Evolutionary conservation across 805 yeast species (phyloP).

Genomic region (Lachancea thermotolerans): DNA sequence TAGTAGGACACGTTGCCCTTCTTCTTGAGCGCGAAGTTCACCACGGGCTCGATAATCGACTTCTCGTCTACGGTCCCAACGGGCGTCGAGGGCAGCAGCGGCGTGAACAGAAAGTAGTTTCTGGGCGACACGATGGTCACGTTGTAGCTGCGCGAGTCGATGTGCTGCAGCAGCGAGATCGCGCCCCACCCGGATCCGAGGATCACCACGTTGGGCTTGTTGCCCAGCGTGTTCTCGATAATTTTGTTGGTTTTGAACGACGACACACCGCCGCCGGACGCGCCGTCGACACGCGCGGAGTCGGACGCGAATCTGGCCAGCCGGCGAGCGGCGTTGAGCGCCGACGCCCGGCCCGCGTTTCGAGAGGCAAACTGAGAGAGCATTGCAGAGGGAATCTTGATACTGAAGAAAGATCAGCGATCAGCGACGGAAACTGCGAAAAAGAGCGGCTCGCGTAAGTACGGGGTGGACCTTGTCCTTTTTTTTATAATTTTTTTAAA

Average conservation of each 20-base stretch:
- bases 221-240: slow-evolving; percentile 27
- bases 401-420: not conserved
- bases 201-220: slow-evolving; percentile 47
- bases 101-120: slow-evolving; percentile 90
- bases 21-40: slow-evolving; percentile 73
- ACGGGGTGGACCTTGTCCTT: not conserved
- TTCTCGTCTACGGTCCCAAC: slow-evolving; percentile 87
- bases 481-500: not conserved
- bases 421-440: not conserved
- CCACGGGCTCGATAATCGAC: slow-evolving; percentile 91
- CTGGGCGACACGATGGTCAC: slow-evolving; percentile 88
- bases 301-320: slow-evolving; percentile 12
- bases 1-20: slow-evolving; percentile 74
- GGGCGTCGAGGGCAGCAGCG: slow-evolving; percentile 86
- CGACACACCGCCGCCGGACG: slow-evolving; percentile 30
- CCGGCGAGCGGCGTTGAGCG: slow-evolving; percentile 13
- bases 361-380: slow-evolving; percentile 1
- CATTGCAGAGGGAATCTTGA: not conserved
- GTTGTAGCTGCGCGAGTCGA: slow-evolving; percentile 82
- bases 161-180: slow-evolving; percentile 71
- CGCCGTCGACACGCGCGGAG: slow-evolving; percentile 10
- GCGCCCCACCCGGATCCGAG: slow-evolving; percentile 95
- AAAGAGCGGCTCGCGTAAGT: not conserved
- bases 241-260: slow-evolving; percentile 36
- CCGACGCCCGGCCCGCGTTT: slow-evolving; percentile 2